Evolutionary conservation across 768 basidiomycete species (phyloP).

Genomic region (Mrakia hoshinonis): DNA sequence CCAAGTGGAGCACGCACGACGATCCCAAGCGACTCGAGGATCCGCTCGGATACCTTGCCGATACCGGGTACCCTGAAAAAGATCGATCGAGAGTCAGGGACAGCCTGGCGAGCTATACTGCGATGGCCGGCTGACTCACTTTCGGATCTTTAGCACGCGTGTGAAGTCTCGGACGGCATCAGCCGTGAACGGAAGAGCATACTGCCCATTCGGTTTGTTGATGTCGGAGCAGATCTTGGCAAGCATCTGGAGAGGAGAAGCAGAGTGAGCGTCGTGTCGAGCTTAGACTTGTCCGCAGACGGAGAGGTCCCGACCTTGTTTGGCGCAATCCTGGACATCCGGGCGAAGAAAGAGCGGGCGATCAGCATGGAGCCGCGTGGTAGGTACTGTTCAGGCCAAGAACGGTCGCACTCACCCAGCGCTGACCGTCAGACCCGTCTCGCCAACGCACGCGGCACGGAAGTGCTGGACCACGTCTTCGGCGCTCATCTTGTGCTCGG

Average conservation of each 20-base stretch:
- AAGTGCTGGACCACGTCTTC: conserved; percentile 70
- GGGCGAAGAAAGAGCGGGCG: background rate
- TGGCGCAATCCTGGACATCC: conserved; percentile 56
- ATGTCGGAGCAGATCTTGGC: conserved; percentile 97
- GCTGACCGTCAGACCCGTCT: conserved; percentile 80
- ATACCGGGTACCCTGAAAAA: conserved; percentile 60
- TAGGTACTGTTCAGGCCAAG: background rate
- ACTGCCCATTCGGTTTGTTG: conserved; percentile 95
- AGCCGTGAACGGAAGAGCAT: conserved; percentile 58
- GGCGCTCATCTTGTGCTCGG: conserved; percentile 54
- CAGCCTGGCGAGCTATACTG: too few species aligned
- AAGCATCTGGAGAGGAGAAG: conserved; percentile 54
- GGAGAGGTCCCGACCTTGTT: conserved; percentile 49
- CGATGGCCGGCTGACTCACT: conserved; percentile 34
- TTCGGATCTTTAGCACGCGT: conserved; percentile 70
- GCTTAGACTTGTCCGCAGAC: background rate
- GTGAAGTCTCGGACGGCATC: conserved; percentile 65
- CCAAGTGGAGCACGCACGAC: conserved; percentile 47
- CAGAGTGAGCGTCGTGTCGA: background rate
- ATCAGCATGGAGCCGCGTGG: too few species aligned
- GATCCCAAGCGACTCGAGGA: conserved; percentile 77
- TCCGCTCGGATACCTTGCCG: conserved; percentile 79
- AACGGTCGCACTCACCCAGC: conserved; percentile 50
- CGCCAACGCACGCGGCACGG: conserved; percentile 58
- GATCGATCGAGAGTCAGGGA: background rate